Conservation (phyloP, 345 rosid species). For the Pseudoturritis turrita region DNA sequence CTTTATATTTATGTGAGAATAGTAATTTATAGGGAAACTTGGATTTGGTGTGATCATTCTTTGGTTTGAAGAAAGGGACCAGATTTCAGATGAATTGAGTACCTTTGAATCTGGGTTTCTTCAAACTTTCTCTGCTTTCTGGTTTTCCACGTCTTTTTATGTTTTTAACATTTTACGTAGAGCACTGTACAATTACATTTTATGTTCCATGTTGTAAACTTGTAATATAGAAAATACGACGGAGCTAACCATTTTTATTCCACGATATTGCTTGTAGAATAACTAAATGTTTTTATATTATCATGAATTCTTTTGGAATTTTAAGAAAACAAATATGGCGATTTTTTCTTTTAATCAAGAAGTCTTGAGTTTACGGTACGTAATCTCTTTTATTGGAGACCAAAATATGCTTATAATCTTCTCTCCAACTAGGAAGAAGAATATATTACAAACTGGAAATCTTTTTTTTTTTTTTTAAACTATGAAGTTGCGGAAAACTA, state of each 20-base stretch:
- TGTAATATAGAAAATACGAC: not conserved
- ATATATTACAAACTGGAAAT: not conserved
- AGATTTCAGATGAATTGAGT: slow-evolving; percentile 26
- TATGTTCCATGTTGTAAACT: not conserved
- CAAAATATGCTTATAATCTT: not conserved
- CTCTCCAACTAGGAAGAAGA: not conserved
- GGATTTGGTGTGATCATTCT: slow-evolving; percentile 27
- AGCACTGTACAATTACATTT: not conserved
- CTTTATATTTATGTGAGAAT: not conserved
- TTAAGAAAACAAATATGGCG: too few species aligned
- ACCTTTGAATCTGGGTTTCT: slow-evolving; percentile 28
- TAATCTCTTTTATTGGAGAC: not conserved
- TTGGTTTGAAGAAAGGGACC: slow-evolving; percentile 24
- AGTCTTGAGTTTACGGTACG: slow-evolving; percentile 28
- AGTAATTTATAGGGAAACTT: slow-evolving; percentile 12
- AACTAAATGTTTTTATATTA: slow-evolving; percentile 5
- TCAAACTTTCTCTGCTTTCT: not conserved
- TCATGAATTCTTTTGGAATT: not conserved
- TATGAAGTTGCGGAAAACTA: slow-evolving; percentile 11
- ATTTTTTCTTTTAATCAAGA: too few species aligned
- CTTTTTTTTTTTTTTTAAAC: too few species aligned
- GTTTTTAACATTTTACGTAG: not conserved
- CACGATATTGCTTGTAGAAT: slow-evolving; percentile 1
- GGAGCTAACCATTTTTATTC: not conserved
- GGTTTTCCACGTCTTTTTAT: not conserved